Base-by-base conservation (phyloP, 2,329 filamentous ascomycete genomes). In the Truncatella angustata region DNA sequence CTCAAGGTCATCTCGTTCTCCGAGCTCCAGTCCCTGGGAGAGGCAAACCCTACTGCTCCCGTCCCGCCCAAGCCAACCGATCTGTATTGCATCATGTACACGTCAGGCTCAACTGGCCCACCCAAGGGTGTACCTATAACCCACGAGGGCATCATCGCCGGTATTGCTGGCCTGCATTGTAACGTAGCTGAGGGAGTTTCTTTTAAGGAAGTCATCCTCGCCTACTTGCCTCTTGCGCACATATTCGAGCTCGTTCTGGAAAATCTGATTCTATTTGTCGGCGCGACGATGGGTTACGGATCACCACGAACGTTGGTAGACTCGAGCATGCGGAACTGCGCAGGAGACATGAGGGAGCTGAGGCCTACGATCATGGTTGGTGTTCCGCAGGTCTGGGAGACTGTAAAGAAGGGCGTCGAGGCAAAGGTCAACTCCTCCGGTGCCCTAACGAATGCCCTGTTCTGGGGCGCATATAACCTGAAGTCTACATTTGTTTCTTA, bases 221-320 rank as follows among this genome's bases (percentile, higher is more conserved):
- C 92, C 20, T 99, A 97, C 70, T 83, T 99, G 12, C 94, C 94
- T 2, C 85, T 96, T 49, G 92, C 94, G 2, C 94, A 99, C 68
- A 97, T 97, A 63, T 85, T 99, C 63, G 94, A 99, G 71, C 94
- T 96, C 71, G 88, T 93, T 54, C 90, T 99, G 59, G 94, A 99
- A 73, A 97, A 96, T 69, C 78, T 93, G 6, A 90, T 88, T 53
- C 73, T 99, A 55, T 94, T 86, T 73, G 90, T 93, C 78, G 94
- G 94, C 60, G 92, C 87, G 61, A 92, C 88, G 28, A 86, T 99
- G 75, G 94, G 94, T 53, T 97, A 97, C 69, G 94, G 93, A 55
- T 93, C 90, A 67, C 87, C 91, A 16, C 86, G 90, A 63, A 97
- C 94, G 0, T 79, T 99, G 51, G 90, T 92, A 6, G 93, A 97